A percentile compares a stretch with the other conserved stretches of the same genome.
Conservation (phyloP, 257 asterid species). For the Marsdenia floribunda region DNA sequence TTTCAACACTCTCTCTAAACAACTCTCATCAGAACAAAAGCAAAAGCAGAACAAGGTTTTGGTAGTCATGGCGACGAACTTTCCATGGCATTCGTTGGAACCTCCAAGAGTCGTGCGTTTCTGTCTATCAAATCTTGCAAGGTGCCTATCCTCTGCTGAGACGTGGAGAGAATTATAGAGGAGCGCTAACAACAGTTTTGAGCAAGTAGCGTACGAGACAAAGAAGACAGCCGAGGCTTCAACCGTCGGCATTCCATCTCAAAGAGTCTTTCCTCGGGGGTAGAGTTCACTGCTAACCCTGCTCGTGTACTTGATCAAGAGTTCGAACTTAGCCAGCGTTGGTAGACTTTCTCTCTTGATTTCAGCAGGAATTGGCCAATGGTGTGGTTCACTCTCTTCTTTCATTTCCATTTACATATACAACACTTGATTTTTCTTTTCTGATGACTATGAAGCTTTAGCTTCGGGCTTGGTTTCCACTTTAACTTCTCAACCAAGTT, state of each 20-base stretch:
- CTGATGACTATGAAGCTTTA: not conserved
- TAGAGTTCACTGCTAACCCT: constrained; percentile 58
- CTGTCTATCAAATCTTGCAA: constrained; percentile 27
- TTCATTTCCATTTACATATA: not conserved
- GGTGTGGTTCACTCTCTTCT: constrained; percentile 36
- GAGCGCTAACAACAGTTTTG: constrained; percentile 81
- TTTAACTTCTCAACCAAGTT: not conserved
- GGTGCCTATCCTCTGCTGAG: constrained; percentile 67
- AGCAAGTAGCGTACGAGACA: constrained; percentile 61
- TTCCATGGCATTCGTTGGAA: constrained; percentile 57
- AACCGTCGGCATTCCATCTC: constrained; percentile 69
- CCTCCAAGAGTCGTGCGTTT: constrained; percentile 21
- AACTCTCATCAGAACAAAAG: constrained; percentile 34
- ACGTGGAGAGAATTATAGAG: constrained; percentile 76
- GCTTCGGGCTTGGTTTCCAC: not conserved
- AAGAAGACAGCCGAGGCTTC: constrained; percentile 83
- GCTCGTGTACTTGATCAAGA: constrained; percentile 88
- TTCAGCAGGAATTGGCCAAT: too few species aligned
- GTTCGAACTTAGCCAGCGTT: constrained; percentile 60
- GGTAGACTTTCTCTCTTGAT: too few species aligned
- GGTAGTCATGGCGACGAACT: constrained; percentile 63
- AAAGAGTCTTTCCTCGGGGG: constrained; percentile 40
- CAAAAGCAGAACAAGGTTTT: constrained; percentile 53
- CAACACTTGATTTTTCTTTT: not conserved
- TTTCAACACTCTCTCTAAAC: not conserved